A percentile compares a stretch with the other conserved stretches of the same genome.
Conservation (phyloP, 257 asterid genomes). For the Leptodermis oblonga region DNA sequence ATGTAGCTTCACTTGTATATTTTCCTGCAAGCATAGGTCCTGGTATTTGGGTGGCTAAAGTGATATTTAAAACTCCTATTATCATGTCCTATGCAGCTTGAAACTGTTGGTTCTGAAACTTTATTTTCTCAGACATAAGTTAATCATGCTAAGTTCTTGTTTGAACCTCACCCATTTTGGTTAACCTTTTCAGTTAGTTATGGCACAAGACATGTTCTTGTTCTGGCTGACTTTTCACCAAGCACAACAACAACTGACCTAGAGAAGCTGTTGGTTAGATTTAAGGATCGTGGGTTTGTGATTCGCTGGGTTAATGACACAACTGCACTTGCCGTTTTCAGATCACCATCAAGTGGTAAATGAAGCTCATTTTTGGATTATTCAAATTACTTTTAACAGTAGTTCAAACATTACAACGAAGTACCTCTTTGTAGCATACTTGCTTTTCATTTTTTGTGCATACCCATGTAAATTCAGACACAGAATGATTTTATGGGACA, state of each 20-base stretch:
- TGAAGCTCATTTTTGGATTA: not conserved
- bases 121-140: not conserved
- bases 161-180: not conserved
- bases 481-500: no score
- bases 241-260: constrained; percentile 70
- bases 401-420: not conserved
- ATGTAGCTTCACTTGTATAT: not conserved
- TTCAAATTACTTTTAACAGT: not conserved
- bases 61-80: not conserved
- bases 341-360: constrained; percentile 74
- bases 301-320: constrained; percentile 94
- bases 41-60: not conserved
- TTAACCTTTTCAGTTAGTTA: constrained; percentile 19
- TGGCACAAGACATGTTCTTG: constrained; percentile 76
- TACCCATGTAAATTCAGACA: not conserved
- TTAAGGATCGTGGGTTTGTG: constrained; percentile 58
- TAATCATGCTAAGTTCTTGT: not conserved
- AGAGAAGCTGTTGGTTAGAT: constrained; percentile 61
- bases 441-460: not conserved
- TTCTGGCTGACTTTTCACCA: constrained; percentile 60
- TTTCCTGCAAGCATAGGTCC: not conserved
- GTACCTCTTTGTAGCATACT: not conserved
- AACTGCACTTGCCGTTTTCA: constrained; percentile 80
- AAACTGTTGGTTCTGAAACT: not conserved
- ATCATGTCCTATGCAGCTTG: not conserved